A percentile compares a stretch with the other conserved stretches of the same genome.
phyloP scores from a whole-genome alignment of 768 basidiomycete genomes.

The Punctularia strigosozonata region DNA sequence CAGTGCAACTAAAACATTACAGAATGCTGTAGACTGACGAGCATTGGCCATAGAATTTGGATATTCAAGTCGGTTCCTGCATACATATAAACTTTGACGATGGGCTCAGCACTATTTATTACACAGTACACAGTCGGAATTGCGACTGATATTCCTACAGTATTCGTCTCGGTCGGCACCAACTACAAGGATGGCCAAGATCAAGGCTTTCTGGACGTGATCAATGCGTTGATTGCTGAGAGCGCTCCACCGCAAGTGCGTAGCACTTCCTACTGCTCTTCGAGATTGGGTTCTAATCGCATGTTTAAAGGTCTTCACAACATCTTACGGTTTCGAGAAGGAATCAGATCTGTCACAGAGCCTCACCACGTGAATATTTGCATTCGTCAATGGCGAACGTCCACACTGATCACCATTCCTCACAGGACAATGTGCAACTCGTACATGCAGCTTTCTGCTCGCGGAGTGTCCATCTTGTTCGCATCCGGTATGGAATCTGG shows the following conservation, averaged over 20 bases:
- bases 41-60: conserved; percentile 9
- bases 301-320: no score
- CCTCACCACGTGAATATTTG: conserved; percentile 4
- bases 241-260: conserved; percentile 5
- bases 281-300: no score
- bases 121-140: conserved; percentile 12
- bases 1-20: background rate
- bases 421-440: conserved; percentile 9
- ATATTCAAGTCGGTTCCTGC: conserved; percentile 9
- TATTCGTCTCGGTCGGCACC: conserved; percentile 7
- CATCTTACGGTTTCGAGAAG: conserved; percentile 6
- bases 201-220: conserved; percentile 8
- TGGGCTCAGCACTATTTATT: no score
- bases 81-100: no score
- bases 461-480: conserved; percentile 9
- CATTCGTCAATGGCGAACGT: background rate
- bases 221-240: conserved; percentile 8
- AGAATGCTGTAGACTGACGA: background rate
- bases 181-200: conserved; percentile 7
- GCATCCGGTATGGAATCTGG: no score
- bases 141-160: conserved; percentile 7
- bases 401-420: background rate
- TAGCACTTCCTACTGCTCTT: no score
- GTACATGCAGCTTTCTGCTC: conserved; percentile 8
- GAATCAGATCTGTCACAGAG: conserved; percentile 3